Evolutionary conservation across 352 stramenopile species (phyloP).

Genomic region (Pythium brassicae): DNA sequence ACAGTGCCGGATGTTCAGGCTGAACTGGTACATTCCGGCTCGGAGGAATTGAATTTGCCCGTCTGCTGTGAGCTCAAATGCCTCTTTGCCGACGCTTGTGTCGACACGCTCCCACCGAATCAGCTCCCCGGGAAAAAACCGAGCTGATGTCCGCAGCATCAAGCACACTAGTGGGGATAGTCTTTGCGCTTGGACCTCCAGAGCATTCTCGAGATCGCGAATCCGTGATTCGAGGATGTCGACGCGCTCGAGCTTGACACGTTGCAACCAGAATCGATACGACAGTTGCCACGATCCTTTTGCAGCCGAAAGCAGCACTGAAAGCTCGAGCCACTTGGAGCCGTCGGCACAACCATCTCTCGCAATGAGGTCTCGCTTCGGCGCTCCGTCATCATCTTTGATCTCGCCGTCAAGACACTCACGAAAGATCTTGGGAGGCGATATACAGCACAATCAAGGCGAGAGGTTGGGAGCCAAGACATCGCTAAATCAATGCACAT

Average conservation of each 20-base stretch:
- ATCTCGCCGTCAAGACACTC: background rate
- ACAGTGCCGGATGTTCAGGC: background rate
- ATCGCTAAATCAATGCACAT: too few relatives aligned
- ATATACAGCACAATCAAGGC: too few relatives aligned
- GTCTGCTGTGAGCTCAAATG: background rate
- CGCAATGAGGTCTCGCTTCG: background rate
- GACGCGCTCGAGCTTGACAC: background rate
- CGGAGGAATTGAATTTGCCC: background rate
- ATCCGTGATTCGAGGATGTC: conserved; percentile 2
- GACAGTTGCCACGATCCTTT: background rate
- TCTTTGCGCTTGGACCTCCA: background rate
- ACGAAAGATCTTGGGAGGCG: background rate
- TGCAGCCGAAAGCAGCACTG: background rate
- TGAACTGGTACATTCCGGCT: background rate
- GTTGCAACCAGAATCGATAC: background rate
- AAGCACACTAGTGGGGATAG: background rate
- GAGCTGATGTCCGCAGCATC: background rate
- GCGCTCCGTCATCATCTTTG: background rate
- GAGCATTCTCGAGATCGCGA: background rate
- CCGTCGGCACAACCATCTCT: background rate
- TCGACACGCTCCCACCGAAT: background rate
- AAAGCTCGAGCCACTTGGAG: background rate
- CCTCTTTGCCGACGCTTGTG: background rate
- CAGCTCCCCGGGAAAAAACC: background rate
- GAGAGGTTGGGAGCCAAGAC: too few relatives aligned